Evolutionary conservation across 2,329 filamentous ascomycete genomes (phyloP), one percentile per base, ranked within the genome.

Genomic region (Curvularia verruculosa): DNA sequence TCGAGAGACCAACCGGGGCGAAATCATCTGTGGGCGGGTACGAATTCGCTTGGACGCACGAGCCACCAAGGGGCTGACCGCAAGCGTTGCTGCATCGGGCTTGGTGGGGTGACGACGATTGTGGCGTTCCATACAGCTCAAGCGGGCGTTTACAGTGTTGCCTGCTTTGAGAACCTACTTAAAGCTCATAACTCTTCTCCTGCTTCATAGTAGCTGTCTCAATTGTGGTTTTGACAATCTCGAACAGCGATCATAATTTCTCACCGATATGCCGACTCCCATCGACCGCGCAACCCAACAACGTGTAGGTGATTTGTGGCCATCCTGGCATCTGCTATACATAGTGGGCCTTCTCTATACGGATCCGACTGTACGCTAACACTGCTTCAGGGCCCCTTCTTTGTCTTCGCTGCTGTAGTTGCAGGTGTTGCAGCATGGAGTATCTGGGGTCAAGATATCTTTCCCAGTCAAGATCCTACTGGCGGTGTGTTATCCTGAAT

Each of bases 391-490:
- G 65, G 64, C 9, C 73, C 75, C 13, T 77, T 78, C 59, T 74
- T 78, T 44, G 74, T 71, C 18, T 97, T 97, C 73, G 87, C 89
- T 4, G 91, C 90, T 9, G 83, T 96, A 50, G 85, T 97, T 13
- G 90, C 90, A 6, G 91, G 90, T 1, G 92, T 89, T 1, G 89
- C 92, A 15, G 87, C 86, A 40, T 96, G 90, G 89, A 85, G 86
- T 18, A 94, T 97, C 67, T 96, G 90, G 88, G 92, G 92, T 54
- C 84, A 86, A 51, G 91, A 94, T 61, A 84, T 97, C 70, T 96
- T 97, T 69, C 93, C 93, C 0, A 77, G 84, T 3, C 81, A 87
- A 63, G 92, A 96, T 72, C 92, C 93, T n/a, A 90, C 81, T 26
- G 92, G 92, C 58, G 84, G 91, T 80, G 86, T 80, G 68, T 65